A percentile compares a stretch with the other conserved stretches of the same genome.
These are phyloP conservation scores for Fraxinus xanthoxyloides DNA, from an alignment of 305 asterid species.

Conservation along the genomic window DNA sequence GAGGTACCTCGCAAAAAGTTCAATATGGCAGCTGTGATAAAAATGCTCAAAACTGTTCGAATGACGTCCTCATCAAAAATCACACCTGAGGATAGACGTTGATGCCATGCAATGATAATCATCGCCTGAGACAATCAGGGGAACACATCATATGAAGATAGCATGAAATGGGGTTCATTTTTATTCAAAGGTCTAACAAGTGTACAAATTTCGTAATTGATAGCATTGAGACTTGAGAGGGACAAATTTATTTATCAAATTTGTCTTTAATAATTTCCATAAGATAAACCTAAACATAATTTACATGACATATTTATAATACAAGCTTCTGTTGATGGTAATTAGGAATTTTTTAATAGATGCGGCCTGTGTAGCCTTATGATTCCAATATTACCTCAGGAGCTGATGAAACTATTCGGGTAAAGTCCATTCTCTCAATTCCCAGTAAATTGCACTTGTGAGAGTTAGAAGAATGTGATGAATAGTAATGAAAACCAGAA, in stretches of 20 bases:
- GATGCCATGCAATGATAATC: constrained; percentile 95
- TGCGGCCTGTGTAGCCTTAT: neutral
- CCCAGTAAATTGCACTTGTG: neutral
- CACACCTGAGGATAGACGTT: constrained; percentile 51
- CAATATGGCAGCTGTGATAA: constrained; percentile 89
- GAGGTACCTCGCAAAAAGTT: constrained; percentile 77
- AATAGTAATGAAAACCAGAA: neutral
- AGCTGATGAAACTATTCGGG: neutral
- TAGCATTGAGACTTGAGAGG: neutral
- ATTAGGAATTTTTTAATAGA: neutral
- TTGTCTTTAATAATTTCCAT: neutral
- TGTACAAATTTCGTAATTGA: neutral
- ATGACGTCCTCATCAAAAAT: constrained; percentile 64
- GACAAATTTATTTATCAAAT: neutral
- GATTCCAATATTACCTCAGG: neutral
- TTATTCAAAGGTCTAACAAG: neutral
- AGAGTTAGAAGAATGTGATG: neutral
- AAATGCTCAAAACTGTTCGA: constrained; percentile 81
- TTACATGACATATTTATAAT: neutral
- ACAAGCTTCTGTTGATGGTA: neutral
- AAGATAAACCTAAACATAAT: neutral
- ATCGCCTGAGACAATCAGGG: constrained; percentile 64
- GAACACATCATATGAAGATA: neutral
- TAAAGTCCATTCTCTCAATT: neutral
- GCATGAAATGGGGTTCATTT: neutral